Conservation (phyloP, 441 rosid species). For the Corymbia citriodora region DNA sequence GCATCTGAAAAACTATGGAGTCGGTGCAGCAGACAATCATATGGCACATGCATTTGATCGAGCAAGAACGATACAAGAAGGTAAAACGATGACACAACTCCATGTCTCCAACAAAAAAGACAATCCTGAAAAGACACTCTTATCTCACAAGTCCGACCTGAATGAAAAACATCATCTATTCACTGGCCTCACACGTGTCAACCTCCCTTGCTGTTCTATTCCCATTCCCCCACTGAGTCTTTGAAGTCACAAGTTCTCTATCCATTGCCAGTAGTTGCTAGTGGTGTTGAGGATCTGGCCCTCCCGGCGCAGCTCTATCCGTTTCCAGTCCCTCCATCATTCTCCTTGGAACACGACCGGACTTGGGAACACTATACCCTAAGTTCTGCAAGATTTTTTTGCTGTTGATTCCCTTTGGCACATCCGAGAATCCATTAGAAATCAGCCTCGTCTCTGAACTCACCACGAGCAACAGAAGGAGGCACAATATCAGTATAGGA, state of each 20-base stretch:
- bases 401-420: neutral
- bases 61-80: neutral
- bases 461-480: constrained; percentile 5
- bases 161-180: neutral
- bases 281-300: constrained; percentile 46
- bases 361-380: neutral
- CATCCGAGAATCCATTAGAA: neutral
- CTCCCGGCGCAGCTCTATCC: constrained; percentile 27
- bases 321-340: constrained; percentile 6
- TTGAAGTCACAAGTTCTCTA: neutral
- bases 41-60: neutral
- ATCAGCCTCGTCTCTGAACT: constrained; percentile 7
- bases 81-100: neutral
- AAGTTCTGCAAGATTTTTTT: neutral
- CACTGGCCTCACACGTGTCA: constrained; percentile 10
- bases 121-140: neutral
- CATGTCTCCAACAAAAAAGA: neutral
- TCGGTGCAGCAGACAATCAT: neutral
- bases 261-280: neutral
- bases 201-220: constrained; percentile 42
- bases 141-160: neutral
- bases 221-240: neutral
- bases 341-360: neutral
- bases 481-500: neutral
- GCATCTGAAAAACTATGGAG: neutral